Evolutionary conservation across 2,329 filamentous ascomycete genomes (phyloP), one percentile per base, ranked within the genome.

Genomic region (Cryphonectria parasitica): DNA sequence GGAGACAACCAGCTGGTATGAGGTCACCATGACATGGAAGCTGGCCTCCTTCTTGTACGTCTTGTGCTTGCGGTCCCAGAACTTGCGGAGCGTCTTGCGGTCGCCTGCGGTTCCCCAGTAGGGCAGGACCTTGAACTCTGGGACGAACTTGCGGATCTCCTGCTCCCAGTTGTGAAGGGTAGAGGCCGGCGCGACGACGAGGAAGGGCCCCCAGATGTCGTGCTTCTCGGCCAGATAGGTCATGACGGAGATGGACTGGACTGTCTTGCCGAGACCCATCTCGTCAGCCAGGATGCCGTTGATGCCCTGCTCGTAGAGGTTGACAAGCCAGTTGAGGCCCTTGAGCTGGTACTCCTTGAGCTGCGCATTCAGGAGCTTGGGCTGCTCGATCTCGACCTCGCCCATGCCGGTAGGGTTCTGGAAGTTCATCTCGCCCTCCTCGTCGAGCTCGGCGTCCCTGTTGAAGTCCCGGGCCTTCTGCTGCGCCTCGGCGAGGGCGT

Each of bases 81-180:
- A 98, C 82, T 98, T 99, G 70, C 96, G 93, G 70, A 99, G 87
- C 64, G 98, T 92, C 81, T 99, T 99, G 76, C 96, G 91, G 78
- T 99, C 96, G 73, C 91, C 93, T 17, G 94, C 95, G 69, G 91
- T 96, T 75, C 96, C 96, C 96, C 96, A 99, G 84, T 99, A 99
- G 2, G 96, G 96, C 49, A 99, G 85, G 41, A 97, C 94, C 82
- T 98, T 98, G 80, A 99, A 90, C 70, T 93, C 90, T 0, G 96
- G 96, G 1, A 99, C 95, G 79, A 99, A 99, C 79, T 90, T 95
- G 72, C 93, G 89, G 74, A 99, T 97, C 84, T 99, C 96, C 80
- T 99, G 96, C 81, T 99, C 95, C 96, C 96, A 99, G 79, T 99
- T 99, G 89, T 99, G 95, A 71, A 99, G 85, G 1, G 96, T 99